A percentile compares a stretch with the other conserved stretches of the same genome.
Conservation (phyloP, 305 asterid genomes). For the Ilex paraguariensis region DNA sequence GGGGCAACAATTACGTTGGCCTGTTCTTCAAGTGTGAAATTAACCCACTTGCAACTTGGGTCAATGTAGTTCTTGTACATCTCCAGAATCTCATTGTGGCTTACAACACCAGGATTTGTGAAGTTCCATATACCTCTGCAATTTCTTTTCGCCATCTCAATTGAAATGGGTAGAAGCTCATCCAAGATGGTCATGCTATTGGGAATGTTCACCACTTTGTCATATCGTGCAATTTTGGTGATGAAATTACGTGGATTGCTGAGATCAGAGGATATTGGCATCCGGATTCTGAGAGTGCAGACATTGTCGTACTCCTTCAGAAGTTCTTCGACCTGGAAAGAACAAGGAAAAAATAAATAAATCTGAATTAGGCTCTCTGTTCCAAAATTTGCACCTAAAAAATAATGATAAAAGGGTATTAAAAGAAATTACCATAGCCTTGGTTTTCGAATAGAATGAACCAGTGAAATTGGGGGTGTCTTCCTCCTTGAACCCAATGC, state of each 20-base stretch:
- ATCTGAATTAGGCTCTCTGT: not conserved
- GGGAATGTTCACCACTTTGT: constrained; percentile 32
- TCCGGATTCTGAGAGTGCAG: constrained; percentile 23
- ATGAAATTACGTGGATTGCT: constrained; percentile 28
- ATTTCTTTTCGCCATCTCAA: not conserved
- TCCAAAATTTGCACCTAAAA: not conserved
- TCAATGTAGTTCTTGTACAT: constrained; percentile 24
- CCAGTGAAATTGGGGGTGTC: constrained; percentile 28
- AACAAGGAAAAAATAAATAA: too few relatives aligned
- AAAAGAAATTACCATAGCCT: constrained; percentile 20
- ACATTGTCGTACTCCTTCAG: constrained; percentile 29
- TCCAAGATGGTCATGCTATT: constrained; percentile 31
- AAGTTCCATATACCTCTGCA: constrained; percentile 31
- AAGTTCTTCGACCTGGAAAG: constrained; percentile 24
- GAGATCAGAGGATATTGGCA: constrained; percentile 13
- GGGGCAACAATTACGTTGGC: constrained; percentile 24
- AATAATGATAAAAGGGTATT: too few relatives aligned
- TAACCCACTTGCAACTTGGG: constrained; percentile 24
- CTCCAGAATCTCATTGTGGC: constrained; percentile 29
- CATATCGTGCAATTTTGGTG: constrained; percentile 22
- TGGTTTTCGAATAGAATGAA: constrained; percentile 32
- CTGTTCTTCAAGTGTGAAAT: constrained; percentile 25
- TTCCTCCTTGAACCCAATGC: constrained; percentile 31
- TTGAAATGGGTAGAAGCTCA: constrained; percentile 6
- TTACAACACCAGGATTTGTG: constrained; percentile 23